A percentile compares a stretch with the other conserved stretches of the same genome.
phyloP scores from a whole-genome alignment of 345 rosid genomes.

The Heritiera fomes region DNA sequence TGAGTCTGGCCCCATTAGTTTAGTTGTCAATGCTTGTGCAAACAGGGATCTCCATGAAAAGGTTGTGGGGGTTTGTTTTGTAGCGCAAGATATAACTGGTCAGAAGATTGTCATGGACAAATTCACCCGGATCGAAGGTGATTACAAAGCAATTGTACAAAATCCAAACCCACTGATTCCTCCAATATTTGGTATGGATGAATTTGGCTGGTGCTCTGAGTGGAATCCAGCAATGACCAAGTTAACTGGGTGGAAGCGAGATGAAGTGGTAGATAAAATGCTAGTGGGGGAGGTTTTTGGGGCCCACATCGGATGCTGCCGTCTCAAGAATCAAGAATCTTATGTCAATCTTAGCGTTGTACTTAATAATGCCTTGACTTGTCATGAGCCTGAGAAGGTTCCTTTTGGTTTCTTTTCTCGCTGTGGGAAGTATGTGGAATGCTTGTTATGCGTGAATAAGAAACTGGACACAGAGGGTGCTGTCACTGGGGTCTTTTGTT shows the following conservation, averaged over 20 bases:
- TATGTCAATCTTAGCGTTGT: slow-evolving; percentile 75
- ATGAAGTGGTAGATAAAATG: slow-evolving; percentile 83
- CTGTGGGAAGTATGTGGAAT: slow-evolving; percentile 72
- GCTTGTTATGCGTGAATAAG: slow-evolving; percentile 79
- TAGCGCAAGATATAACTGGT: slow-evolving; percentile 94
- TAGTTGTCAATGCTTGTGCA: slow-evolving; percentile 88
- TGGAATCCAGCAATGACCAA: slow-evolving; percentile 94
- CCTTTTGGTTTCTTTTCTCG: slow-evolving; percentile 76
- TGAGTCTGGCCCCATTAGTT: slow-evolving; percentile 74
- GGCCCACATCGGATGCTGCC: slow-evolving; percentile 63
- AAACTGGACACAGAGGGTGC: slow-evolving; percentile 75
- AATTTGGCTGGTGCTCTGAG: slow-evolving; percentile 97
- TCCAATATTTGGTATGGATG: slow-evolving; percentile 85
- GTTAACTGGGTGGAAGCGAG: slow-evolving; percentile 79
- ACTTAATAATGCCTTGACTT: slow-evolving; percentile 70
- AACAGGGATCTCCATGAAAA: slow-evolving; percentile 79
- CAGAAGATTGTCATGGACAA: slow-evolving; percentile 94
- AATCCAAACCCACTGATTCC: slow-evolving; percentile 94
- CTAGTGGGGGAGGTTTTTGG: slow-evolving; percentile 92
- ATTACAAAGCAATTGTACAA: slow-evolving; percentile 88
- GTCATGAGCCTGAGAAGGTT: slow-evolving; percentile 75
- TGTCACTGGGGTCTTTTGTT: slow-evolving; percentile 83
- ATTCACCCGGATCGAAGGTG: slow-evolving; percentile 96
- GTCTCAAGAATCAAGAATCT: slow-evolving; percentile 81
- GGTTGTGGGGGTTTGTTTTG: slow-evolving; percentile 92